Evolutionary conservation across 139 green algal genomes (phyloP).

Genomic region (Coelastrella sp.): DNA sequence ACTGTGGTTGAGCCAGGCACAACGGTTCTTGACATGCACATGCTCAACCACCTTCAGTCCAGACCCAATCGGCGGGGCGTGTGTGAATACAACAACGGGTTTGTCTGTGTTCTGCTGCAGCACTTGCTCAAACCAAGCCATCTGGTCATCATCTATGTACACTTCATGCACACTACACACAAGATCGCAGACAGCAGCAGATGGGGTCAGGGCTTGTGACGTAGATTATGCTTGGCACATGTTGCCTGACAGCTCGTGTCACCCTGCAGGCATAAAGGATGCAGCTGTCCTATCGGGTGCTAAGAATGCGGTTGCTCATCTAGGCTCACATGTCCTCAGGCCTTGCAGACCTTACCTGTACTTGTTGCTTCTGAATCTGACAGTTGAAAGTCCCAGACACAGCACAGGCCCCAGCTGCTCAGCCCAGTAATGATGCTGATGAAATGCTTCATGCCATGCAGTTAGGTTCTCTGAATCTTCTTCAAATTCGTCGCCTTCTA

Average conservation of each 20-base stretch:
- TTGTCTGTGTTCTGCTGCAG: slow-evolving; percentile 52
- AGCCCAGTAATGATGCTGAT: slow-evolving; percentile 78
- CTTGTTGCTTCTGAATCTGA: slow-evolving; percentile 72
- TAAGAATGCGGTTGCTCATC: too few relatives aligned
- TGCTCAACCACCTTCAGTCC: slow-evolving; percentile 83
- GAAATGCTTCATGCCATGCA: slow-evolving; percentile 72
- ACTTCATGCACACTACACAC: slow-evolving; percentile 38
- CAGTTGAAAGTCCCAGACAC: slow-evolving; percentile 81
- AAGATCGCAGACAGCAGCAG: neutral
- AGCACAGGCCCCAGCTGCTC: slow-evolving; percentile 68
- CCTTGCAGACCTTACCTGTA: neutral
- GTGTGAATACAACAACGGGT: slow-evolving; percentile 80
- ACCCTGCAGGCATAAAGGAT: too few relatives aligned
- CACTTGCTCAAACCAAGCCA: slow-evolving; percentile 72
- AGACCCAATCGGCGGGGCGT: slow-evolving; percentile 82
- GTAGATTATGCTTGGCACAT: too few relatives aligned
- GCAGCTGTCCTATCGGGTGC: too few relatives aligned
- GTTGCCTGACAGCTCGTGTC: too few relatives aligned
- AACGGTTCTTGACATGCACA: slow-evolving; percentile 90
- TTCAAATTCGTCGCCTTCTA: slow-evolving; percentile 76
- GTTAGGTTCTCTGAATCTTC: slow-evolving; percentile 81
- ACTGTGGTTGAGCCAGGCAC: slow-evolving; percentile 68
- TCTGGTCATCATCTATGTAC: slow-evolving; percentile 83
- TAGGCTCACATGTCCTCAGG: too few relatives aligned
- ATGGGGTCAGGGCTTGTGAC: too few relatives aligned